Evolutionary conservation across 495 filamentous ascomycete genomes (phyloP).

Genomic region (Astrocystis sublimbata): DNA sequence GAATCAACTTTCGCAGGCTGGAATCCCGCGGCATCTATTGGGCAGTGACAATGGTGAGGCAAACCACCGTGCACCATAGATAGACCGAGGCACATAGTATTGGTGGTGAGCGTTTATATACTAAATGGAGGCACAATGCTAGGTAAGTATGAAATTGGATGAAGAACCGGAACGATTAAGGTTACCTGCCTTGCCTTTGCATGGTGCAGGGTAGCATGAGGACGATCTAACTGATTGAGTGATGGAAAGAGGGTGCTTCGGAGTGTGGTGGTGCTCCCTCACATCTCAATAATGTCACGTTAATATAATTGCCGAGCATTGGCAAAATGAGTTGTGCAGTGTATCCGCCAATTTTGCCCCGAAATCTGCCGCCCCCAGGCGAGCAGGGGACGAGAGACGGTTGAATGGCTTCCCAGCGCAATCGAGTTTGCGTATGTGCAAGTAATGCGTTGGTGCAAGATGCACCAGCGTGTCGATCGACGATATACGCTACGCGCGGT

Average conservation of each 20-base stretch:
- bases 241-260: neutral
- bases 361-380: constrained; percentile 18
- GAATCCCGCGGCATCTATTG: constrained; percentile 5
- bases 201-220: constrained; percentile 14
- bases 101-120: neutral
- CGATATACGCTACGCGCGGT: neutral
- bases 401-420: neutral
- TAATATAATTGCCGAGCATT: constrained; percentile 14
- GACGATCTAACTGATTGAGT: neutral
- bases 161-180: constrained; percentile 13
- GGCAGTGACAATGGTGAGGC: neutral
- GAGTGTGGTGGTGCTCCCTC: neutral
- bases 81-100: neutral
- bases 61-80: neutral
- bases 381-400: constrained; percentile 1
- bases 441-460: neutral
- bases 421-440: neutral
- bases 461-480: neutral
- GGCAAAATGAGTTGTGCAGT: constrained; percentile 2
- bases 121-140: constrained; percentile 6
- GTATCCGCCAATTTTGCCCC: constrained; percentile 14
- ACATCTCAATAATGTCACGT: constrained; percentile 8
- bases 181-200: constrained; percentile 17
- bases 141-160: neutral
- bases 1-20: constrained; percentile 2